phyloP scores from a whole-genome alignment of 176 grass and related monocot genomes.

The Thalia dealbata region DNA sequence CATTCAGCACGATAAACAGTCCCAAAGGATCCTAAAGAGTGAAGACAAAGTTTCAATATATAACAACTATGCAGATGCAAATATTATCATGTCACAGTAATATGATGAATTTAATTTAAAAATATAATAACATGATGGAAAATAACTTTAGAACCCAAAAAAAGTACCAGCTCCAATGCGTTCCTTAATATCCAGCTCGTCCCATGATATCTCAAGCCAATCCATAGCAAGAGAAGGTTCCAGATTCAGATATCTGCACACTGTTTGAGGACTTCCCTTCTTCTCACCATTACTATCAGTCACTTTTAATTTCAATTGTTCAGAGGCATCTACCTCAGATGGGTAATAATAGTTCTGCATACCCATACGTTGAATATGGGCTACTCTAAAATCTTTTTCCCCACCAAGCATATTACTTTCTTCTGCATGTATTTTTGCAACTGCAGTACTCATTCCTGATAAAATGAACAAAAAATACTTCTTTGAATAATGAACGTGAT shows the following conservation, averaged over 20 bases:
- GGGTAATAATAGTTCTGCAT: slow-evolving; percentile 7
- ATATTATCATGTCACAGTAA: slow-evolving; percentile 4
- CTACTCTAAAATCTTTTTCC: slow-evolving; percentile 8
- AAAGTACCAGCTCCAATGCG: slow-evolving; percentile 71
- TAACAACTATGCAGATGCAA: background rate
- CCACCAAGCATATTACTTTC: background rate
- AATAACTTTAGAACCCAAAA: background rate
- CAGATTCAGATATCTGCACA: slow-evolving; percentile 31
- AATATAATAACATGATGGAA: no score
- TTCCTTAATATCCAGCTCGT: slow-evolving; percentile 85
- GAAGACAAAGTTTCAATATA: background rate
- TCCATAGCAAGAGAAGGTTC: slow-evolving; percentile 51
- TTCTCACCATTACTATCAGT: background rate
- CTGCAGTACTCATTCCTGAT: slow-evolving; percentile 8
- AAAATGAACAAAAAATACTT: background rate
- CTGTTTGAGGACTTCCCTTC: background rate
- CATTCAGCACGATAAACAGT: slow-evolving; percentile 85
- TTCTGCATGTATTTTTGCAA: slow-evolving; percentile 22
- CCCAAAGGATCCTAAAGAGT: slow-evolving; percentile 70
- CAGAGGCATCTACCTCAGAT: slow-evolving; percentile 5
- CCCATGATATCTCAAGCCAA: slow-evolving; percentile 96
- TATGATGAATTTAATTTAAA: background rate
- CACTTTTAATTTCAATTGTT: background rate
- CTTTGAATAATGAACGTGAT: background rate
- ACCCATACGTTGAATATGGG: background rate